A percentile compares a stretch with the other conserved stretches of the same genome.
Conservation (phyloP, 371 early-diverging fungal species). For the Mucor ambiguus region DNA sequence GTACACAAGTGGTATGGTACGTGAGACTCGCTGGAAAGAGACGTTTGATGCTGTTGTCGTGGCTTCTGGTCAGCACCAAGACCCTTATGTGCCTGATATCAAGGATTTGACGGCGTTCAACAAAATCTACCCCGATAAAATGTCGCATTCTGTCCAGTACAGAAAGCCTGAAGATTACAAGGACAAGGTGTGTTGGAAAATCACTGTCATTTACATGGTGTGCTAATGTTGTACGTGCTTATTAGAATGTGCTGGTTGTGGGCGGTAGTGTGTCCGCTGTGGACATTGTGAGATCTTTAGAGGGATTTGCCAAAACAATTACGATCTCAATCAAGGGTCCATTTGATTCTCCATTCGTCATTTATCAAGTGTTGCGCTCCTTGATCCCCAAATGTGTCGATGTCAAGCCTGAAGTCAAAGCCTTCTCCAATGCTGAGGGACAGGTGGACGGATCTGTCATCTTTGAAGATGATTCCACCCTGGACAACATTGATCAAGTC, state of each 20-base stretch:
- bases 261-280: conserved; percentile 43
- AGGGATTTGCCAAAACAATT: conserved; percentile 29
- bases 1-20: conserved; percentile 17
- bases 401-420: conserved; percentile 22
- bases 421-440: conserved; percentile 32
- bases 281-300: conserved; percentile 36
- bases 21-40: conserved; percentile 27
- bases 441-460: conserved; percentile 31
- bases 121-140: conserved; percentile 28
- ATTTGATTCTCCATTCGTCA: conserved; percentile 10
- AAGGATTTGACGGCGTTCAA: conserved; percentile 31
- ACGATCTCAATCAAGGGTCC: conserved; percentile 34
- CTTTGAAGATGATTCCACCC: conserved; percentile 61
- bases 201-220: too few relatives aligned
- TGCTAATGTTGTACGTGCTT: too few relatives aligned
- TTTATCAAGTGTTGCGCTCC: conserved; percentile 29
- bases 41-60: conserved; percentile 44
- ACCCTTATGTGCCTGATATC: conserved; percentile 39
- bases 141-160: conserved; percentile 41
- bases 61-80: conserved; percentile 39
- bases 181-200: conserved; percentile 50
- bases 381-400: conserved; percentile 22
- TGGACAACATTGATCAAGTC: conserved; percentile 58
- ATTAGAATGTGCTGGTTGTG: conserved; percentile 42
- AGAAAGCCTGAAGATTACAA: conserved; percentile 34